phyloP scores from a whole-genome alignment of 1,284 basidiomycete species.

The Cystobasidium pallidum region DNA sequence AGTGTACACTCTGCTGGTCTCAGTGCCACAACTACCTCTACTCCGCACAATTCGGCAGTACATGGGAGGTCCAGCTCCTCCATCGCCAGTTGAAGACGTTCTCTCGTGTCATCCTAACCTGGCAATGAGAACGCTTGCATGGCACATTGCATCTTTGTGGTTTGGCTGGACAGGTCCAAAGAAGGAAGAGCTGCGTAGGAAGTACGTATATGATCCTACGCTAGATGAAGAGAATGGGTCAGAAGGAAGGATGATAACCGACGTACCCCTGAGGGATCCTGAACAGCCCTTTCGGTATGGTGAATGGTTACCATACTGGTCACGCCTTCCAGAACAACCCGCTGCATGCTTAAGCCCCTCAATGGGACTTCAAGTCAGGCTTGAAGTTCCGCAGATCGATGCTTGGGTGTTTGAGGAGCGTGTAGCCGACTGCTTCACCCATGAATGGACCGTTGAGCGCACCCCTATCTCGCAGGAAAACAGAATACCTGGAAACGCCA shows the following conservation, averaged over 20 bases:
- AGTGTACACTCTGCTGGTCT: conserved; percentile 15
- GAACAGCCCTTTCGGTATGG: conserved; percentile 1
- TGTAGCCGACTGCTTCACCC: neutral
- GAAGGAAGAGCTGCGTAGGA: conserved; percentile 46
- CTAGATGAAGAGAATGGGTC: conserved; percentile 45
- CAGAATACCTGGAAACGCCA: neutral
- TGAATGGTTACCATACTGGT: conserved; percentile 34
- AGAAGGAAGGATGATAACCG: conserved; percentile 39
- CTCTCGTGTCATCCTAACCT: conserved; percentile 50
- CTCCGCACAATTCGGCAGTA: conserved; percentile 11
- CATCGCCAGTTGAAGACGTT: conserved; percentile 40
- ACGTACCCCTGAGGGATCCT: conserved; percentile 13
- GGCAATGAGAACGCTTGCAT: conserved; percentile 50
- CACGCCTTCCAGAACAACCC: conserved; percentile 46
- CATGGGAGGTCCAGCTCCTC: conserved; percentile 38
- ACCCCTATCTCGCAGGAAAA: neutral
- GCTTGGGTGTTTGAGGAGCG: neutral
- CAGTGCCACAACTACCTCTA: conserved; percentile 29
- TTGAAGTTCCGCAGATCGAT: conserved; percentile 22
- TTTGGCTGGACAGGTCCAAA: conserved; percentile 47
- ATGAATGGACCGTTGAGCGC: conserved; percentile 10
- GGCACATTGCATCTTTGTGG: conserved; percentile 49
- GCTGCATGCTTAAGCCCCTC: neutral
- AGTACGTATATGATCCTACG: conserved; percentile 48
- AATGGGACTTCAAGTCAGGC: neutral